A percentile compares a stretch with the other conserved stretches of the same genome.
Evolutionary conservation across 805 yeast species (phyloP).

Genomic region (Candida ponderosae): DNA sequence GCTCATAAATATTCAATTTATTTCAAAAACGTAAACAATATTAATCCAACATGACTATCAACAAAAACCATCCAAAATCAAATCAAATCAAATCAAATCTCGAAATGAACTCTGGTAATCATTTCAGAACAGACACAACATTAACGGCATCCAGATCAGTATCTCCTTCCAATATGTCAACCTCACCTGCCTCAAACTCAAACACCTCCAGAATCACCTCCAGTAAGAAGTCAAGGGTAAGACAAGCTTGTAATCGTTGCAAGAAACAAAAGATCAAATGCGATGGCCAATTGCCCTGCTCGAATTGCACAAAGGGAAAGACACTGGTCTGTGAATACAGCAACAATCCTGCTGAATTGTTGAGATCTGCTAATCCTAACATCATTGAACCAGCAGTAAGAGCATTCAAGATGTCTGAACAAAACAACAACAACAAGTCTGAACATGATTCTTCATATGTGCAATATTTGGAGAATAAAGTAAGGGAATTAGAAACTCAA

Average conservation of each 20-base stretch:
- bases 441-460: slow-evolving; percentile 15
- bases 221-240: slow-evolving; percentile 30
- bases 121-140: no score
- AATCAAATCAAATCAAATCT: no score
- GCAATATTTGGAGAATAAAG: slow-evolving; percentile 30
- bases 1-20: no score
- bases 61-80: no score
- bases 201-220: not conserved
- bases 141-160: no score
- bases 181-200: not conserved
- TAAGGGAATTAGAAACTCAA: slow-evolving; percentile 30
- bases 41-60: no score
- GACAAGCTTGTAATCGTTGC: slow-evolving; percentile 50
- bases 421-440: not conserved
- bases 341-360: not conserved
- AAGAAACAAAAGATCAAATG: slow-evolving; percentile 50
- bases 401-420: not conserved
- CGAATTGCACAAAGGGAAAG: slow-evolving; percentile 25
- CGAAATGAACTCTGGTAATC: not conserved
- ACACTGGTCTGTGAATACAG: slow-evolving; percentile 8
- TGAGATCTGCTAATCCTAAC: not conserved
- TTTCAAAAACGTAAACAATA: no score
- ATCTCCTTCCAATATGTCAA: no score
- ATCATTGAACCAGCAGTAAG: not conserved
- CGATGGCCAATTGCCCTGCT: slow-evolving; percentile 45